Evolutionary conservation across 139 green algal species (phyloP).

Genomic region (Chlorella sp.): DNA sequence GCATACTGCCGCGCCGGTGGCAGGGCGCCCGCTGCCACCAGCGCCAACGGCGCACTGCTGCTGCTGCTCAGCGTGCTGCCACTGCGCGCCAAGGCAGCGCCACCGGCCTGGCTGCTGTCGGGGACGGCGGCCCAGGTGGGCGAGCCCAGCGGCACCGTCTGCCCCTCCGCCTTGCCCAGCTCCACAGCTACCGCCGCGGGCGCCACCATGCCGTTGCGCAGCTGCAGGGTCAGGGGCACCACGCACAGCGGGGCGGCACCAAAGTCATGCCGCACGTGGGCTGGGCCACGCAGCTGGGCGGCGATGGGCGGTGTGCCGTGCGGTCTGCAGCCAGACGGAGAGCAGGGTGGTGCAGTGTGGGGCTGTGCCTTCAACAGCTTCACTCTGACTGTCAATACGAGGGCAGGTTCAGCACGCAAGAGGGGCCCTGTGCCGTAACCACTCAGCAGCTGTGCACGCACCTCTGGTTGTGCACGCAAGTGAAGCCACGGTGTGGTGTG

Average conservation of each 20-base stretch:
- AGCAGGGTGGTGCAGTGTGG: neutral
- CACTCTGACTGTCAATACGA: no score
- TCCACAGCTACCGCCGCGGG: constrained; percentile 51
- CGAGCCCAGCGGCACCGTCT: neutral
- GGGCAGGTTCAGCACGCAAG: no score
- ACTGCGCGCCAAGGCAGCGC: constrained; percentile 21
- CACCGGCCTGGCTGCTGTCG: neutral
- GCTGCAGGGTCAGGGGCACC: constrained; percentile 56
- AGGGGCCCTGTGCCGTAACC: no score
- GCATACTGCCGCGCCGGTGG: constrained; percentile 44
- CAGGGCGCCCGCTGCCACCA: constrained; percentile 22
- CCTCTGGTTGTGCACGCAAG: constrained; percentile 10
- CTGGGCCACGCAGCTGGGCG: constrained; percentile 9
- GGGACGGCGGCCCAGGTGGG: neutral
- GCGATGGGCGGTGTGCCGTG: constrained; percentile 32
- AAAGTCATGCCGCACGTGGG: constrained; percentile 67
- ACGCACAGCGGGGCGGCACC: constrained; percentile 45
- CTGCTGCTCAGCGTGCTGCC: neutral
- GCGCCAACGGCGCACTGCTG: neutral
- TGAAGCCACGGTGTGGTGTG: constrained; percentile 7
- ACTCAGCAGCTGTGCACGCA: neutral
- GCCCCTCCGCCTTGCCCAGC: constrained; percentile 4
- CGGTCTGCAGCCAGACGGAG: constrained; percentile 5
- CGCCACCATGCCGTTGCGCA: constrained; percentile 66
- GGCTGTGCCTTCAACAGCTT: no score